Percentiles rank a stretch among this genome's conserved stretches.
Conservation (phyloP, 768 basidiomycete genomes). For the Tulasnella sp. region DNA sequence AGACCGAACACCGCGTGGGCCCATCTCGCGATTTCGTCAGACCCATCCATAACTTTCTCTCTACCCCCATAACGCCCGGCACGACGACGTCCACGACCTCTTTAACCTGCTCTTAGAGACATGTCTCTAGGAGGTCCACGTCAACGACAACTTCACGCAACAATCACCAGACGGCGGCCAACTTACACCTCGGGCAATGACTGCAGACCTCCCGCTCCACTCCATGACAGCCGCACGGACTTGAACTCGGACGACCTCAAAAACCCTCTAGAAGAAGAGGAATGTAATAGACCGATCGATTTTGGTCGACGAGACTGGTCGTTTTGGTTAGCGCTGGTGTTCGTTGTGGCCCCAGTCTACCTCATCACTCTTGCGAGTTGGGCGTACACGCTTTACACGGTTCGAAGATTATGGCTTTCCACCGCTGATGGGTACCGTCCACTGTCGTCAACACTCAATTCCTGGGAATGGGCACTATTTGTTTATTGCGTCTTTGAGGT, state of each 20-base stretch:
- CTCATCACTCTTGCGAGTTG: slow-evolving; percentile 51
- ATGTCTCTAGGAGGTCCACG: background rate
- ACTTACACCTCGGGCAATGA: background rate
- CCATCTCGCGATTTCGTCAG: background rate
- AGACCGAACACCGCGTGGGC: background rate
- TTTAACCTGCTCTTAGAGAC: background rate
- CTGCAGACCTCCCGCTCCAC: background rate
- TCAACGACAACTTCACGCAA: background rate
- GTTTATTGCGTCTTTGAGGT: slow-evolving; percentile 14
- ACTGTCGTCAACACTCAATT: background rate
- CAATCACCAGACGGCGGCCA: background rate
- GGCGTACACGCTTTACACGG: slow-evolving; percentile 41
- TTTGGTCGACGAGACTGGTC: slow-evolving; percentile 29
- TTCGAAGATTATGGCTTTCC: slow-evolving; percentile 35
- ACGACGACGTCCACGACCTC: background rate
- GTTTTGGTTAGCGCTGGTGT: slow-evolving; percentile 49
- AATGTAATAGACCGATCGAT: background rate
- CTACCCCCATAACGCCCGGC: background rate
- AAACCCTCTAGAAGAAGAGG: background rate
- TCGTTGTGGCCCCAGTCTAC: slow-evolving; percentile 53
- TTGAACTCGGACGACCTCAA: background rate
- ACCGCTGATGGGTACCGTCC: background rate
- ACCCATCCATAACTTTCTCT: background rate
- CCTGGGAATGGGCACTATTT: slow-evolving; percentile 1
- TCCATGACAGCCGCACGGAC: background rate